phyloP scores from a whole-genome alignment of 1,284 basidiomycete genomes.

The Ceraceosorus guamensis region DNA sequence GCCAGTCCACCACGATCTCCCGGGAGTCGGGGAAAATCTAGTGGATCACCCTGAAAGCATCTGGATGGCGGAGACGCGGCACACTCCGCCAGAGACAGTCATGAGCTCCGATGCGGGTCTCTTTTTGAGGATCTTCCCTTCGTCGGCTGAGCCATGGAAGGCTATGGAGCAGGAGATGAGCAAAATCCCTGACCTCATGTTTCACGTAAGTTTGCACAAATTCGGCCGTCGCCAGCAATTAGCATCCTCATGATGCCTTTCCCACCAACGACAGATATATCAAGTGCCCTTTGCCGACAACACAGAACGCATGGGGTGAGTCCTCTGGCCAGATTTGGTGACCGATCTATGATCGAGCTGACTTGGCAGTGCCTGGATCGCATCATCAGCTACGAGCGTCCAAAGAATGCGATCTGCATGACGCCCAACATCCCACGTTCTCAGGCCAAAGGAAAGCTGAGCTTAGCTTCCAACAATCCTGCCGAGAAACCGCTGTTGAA shows the following conservation, averaged over 20 bases:
- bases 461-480: slow-evolving; percentile 51
- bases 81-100: slow-evolving; percentile 47
- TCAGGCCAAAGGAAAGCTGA: slow-evolving; percentile 47
- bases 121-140: slow-evolving; percentile 41
- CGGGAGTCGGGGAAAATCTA: slow-evolving; percentile 56
- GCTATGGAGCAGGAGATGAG: slow-evolving; percentile 15
- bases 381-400: slow-evolving; percentile 44
- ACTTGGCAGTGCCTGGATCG: too few species aligned
- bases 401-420: slow-evolving; percentile 49
- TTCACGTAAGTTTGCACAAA: slow-evolving; percentile 27
- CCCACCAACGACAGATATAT: slow-evolving; percentile 39
- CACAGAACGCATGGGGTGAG: slow-evolving; percentile 29
- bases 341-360: too few species aligned
- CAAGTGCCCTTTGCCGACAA: slow-evolving; percentile 46
- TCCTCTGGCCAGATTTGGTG: too few species aligned
- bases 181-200: slow-evolving; percentile 48
- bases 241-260: slow-evolving; percentile 9
- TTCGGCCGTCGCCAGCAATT: slow-evolving; percentile 29
- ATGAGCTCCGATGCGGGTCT: slow-evolving; percentile 49
- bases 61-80: slow-evolving; percentile 46
- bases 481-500: slow-evolving; percentile 52
- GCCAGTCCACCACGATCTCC: slow-evolving; percentile 50
- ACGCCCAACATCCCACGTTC: slow-evolving; percentile 51
- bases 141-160: slow-evolving; percentile 22
- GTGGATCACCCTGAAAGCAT: slow-evolving; percentile 54